phyloP scores from a whole-genome alignment of 768 basidiomycete genomes.

The Leccinum pellstonianum region DNA sequence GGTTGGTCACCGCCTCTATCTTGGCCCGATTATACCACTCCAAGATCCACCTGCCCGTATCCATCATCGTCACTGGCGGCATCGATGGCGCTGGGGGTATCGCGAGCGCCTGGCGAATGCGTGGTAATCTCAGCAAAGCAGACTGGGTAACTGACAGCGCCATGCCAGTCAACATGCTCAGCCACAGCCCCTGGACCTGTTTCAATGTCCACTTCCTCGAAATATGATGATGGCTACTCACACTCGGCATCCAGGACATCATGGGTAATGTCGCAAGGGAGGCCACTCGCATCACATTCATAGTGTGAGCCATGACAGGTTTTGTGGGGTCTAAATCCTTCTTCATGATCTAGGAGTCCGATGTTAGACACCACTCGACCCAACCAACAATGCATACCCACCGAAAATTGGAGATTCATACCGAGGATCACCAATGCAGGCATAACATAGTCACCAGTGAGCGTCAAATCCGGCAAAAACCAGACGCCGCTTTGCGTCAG shows the following conservation, averaged over 20 bases:
- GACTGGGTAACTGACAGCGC: constrained; percentile 47
- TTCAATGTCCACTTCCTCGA: not conserved
- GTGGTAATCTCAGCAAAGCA: constrained; percentile 40
- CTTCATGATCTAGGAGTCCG: constrained; percentile 39
- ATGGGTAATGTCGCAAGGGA: constrained; percentile 51
- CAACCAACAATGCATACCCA: constrained; percentile 34
- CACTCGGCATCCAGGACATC: constrained; percentile 62
- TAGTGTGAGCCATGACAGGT: constrained; percentile 60
- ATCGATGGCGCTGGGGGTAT: constrained; percentile 27
- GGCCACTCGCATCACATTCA: constrained; percentile 65
- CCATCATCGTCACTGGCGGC: constrained; percentile 30
- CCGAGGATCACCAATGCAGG: constrained; percentile 56
- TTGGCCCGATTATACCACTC: constrained; percentile 19
- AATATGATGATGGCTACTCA: constrained; percentile 37
- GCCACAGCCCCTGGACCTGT: constrained; percentile 47
- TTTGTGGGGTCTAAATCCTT: constrained; percentile 52
- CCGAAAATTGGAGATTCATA: constrained; percentile 70
- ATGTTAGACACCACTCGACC: constrained; percentile 1
- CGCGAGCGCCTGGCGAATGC: constrained; percentile 39
- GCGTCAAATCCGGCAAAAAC: constrained; percentile 75
- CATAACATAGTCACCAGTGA: constrained; percentile 75
- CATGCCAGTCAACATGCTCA: constrained; percentile 58
- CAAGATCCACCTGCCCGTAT: constrained; percentile 16
- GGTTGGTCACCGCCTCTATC: constrained; percentile 2
- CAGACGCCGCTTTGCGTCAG: constrained; percentile 72